phyloP scores from a whole-genome alignment of 345 rosid species.

The Odontarrhena argentea region DNA sequence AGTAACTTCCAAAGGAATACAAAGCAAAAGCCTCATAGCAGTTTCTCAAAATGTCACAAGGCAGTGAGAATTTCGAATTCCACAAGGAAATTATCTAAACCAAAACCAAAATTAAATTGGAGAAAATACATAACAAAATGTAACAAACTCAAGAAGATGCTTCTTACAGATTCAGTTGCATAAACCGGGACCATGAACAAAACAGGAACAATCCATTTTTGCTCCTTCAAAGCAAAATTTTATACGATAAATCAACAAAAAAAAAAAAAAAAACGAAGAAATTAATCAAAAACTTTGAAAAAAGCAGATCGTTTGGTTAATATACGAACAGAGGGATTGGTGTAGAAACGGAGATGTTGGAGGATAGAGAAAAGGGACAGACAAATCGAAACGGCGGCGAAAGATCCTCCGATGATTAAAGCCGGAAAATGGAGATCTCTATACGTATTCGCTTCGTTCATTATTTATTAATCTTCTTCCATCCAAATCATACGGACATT shows the following conservation, averaged over 20 bases:
- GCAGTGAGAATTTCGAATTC: slow-evolving; percentile 61
- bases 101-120: neutral
- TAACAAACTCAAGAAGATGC: slow-evolving; percentile 1
- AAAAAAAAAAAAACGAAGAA: no score
- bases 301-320: neutral
- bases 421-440: slow-evolving; percentile 59
- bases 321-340: slow-evolving; percentile 63
- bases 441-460: slow-evolving; percentile 38
- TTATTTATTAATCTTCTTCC: neutral
- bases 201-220: slow-evolving; percentile 82
- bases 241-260: no score
- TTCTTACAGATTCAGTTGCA: slow-evolving; percentile 78
- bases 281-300: no score
- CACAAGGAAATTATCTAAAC: slow-evolving; percentile 65
- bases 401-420: slow-evolving; percentile 62
- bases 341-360: slow-evolving; percentile 80
- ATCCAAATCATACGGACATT: slow-evolving; percentile 9
- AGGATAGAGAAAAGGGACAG: slow-evolving; percentile 59
- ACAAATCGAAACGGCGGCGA: slow-evolving; percentile 55
- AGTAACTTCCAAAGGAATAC: slow-evolving; percentile 84
- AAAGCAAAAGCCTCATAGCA: slow-evolving; percentile 91
- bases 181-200: slow-evolving; percentile 88
- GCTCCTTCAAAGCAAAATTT: slow-evolving; percentile 54
- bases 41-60: slow-evolving; percentile 80
- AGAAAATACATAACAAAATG: slow-evolving; percentile 4